Base-by-base conservation (phyloP, 2,329 filamentous ascomycete species). In the Sporothrix humicola region DNA sequence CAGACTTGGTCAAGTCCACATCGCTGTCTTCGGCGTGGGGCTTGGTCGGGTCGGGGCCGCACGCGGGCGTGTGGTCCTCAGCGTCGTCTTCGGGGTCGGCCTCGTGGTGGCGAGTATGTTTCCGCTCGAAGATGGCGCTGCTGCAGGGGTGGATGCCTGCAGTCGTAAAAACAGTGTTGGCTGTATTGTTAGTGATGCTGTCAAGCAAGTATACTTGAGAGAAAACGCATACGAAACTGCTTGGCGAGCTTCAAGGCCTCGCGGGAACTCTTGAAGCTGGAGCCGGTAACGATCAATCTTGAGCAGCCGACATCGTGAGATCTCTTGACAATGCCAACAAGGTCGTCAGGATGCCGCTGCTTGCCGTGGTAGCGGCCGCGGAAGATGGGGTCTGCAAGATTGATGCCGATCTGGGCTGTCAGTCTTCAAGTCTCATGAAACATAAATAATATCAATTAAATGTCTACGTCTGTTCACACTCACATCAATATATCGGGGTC, bases 131-230 rank as follows among this genome's bases (percentile, higher is more conserved):
- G 71, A 92, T 89, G 76, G 91, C 89, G 77, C 93, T 93, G 76
- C 90, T 92, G 82, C 96, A 99, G 15, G 96, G 96, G 81, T 99
- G 96, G 59, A 99, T 94, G 76, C 96, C 96, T 10, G 97, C 91
- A 1, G 96, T 99, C 26, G 92, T 91, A 81, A 94, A 99, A 79
- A 97, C 94, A 48, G 90, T 88, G 23, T 92, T 92, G 26, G 94
- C 93, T 94, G 76, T 8, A 72, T 66, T 73, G 74, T 71, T 73
- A 71, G 42, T 48, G 20, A 20, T 17, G 12, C 9, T 26, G 56
- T 37, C 58, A 37, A 42, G 23, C 31, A 37, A 37, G 31, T 37
- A 37, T 37, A 37, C 9, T 42, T n/a, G 44, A 48, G 15, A 26
- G 71, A 73, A 71, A 8, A 77, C 7, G 84, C 90, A 75, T 84